Evolutionary conservation across 2,329 filamentous ascomycete species (phyloP), one percentile per base, ranked within the genome.

Genomic region (Knufia fluminis): DNA sequence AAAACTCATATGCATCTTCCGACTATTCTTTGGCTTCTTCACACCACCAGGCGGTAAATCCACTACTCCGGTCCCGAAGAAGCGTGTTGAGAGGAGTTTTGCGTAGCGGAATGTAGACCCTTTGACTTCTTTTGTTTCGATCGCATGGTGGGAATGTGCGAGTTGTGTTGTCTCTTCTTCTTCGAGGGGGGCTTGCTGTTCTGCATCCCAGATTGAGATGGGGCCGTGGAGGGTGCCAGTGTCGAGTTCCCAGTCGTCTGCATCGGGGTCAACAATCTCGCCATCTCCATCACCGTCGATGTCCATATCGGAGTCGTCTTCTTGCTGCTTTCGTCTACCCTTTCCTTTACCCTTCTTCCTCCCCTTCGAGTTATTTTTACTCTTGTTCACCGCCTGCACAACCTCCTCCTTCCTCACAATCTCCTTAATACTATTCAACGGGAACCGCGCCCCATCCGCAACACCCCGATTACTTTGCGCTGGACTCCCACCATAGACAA

Each of bases 1-100:
- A 66, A 97, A 97, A 1, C 86, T 83, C 84, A 98, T 92, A 63
- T 96, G 89, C 87, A 96, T 97, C 70, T 86, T 90, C 54, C 91
- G 78, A 31, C 86, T 85, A 67, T 96, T 97, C 75, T 97, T 97
- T 43, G 83, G 79, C 58, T 83, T 80, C 73, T 98, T 98, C 62
- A 85, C 80, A 26, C 86, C 81, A 1, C 85, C 83, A 0, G 87
- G 83, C 4, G 88, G 86, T 45, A 98, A 71, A 60, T 97, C 91
- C 32, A 98, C 86, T 46, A 97, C 78, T 14, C 92, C 92, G 8
- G 85, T 84, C 28, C 89, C 90, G 66, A 97, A 87, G 66, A 95
- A 97, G 0, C 85, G 81, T 53, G 86, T 73, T 23, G 82, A 86
- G 50, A 94, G 77, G 53, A 91, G 85, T 71, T 96, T 97, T 28